Conservation (phyloP, 352 stramenopile species). For the Peronosclerospora sorghi region DNA sequence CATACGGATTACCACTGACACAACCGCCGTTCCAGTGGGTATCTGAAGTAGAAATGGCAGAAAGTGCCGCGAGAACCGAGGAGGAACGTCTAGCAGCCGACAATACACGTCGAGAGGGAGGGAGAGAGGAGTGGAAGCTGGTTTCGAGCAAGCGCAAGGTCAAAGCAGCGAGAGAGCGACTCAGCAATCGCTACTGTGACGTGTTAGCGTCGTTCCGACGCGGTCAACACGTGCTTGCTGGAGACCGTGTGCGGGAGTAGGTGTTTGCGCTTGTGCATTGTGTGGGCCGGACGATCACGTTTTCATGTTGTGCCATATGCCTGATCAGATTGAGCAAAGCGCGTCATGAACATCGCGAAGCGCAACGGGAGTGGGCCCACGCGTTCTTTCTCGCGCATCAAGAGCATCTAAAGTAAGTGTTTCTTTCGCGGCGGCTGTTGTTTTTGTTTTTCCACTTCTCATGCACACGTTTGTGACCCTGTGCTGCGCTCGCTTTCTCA, state of each 20-base stretch:
- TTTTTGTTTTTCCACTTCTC: conserved; percentile 4
- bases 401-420: conserved; percentile 32
- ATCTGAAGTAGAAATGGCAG: conserved; percentile 20
- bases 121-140: conserved; percentile 28
- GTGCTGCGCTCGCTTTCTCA: too few relatives aligned
- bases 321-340: conserved; percentile 33
- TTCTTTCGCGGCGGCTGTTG: not conserved
- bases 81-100: conserved; percentile 7
- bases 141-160: conserved; percentile 43
- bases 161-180: conserved; percentile 32
- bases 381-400: conserved; percentile 44
- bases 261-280: conserved; percentile 2
- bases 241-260: conserved; percentile 47
- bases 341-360: conserved; percentile 39
- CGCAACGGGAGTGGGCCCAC: conserved; percentile 50
- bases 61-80: conserved; percentile 9
- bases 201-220: conserved; percentile 48
- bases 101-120: not conserved
- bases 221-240: conserved; percentile 37
- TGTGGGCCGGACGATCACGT: too few relatives aligned
- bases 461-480: too few relatives aligned
- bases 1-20: conserved; percentile 39
- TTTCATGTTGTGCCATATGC: too few relatives aligned
- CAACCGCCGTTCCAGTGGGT: conserved; percentile 5
- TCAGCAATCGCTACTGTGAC: conserved; percentile 51